Evolutionary conservation across 1,139 yeast species (phyloP).

Genomic region (Kodamaea fungicola): DNA sequence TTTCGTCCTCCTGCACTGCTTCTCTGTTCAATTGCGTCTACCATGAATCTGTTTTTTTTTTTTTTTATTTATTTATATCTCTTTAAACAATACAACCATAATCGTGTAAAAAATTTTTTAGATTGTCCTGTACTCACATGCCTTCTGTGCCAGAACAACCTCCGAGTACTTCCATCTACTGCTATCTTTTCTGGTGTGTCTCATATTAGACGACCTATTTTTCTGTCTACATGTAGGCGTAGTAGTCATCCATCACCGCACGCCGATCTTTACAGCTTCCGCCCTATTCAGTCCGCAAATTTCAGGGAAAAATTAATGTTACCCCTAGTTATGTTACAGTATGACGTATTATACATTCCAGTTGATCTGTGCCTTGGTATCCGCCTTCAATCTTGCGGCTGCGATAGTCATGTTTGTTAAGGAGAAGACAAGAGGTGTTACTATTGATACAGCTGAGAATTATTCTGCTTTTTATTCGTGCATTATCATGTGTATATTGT

Average conservation of each 20-base stretch:
- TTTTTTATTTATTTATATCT: background rate
- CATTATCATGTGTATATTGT: conserved; percentile 20
- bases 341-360: conserved; percentile 12
- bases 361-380: conserved; percentile 19
- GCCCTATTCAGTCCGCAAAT: no score
- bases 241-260: no score
- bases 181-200: no score
- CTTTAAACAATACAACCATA: background rate
- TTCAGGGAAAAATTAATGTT: no score
- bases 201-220: no score
- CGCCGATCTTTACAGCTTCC: no score
- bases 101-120: background rate
- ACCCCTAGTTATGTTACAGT: background rate
- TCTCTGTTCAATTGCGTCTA: background rate
- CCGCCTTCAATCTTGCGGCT: conserved; percentile 19
- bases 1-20: background rate
- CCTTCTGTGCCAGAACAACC: background rate
- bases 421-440: conserved; percentile 16
- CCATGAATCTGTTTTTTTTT: background rate
- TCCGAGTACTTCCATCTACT: no score
- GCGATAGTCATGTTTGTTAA: conserved; percentile 19
- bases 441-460: conserved; percentile 20
- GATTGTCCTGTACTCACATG: conserved; percentile 3
- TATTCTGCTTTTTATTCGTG: conserved; percentile 22
- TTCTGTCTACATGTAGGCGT: no score